These are phyloP conservation scores for Alternaria atra DNA, from an alignment of 2,329 filamentous ascomycete genomes.

Conservation along the genomic window DNA sequence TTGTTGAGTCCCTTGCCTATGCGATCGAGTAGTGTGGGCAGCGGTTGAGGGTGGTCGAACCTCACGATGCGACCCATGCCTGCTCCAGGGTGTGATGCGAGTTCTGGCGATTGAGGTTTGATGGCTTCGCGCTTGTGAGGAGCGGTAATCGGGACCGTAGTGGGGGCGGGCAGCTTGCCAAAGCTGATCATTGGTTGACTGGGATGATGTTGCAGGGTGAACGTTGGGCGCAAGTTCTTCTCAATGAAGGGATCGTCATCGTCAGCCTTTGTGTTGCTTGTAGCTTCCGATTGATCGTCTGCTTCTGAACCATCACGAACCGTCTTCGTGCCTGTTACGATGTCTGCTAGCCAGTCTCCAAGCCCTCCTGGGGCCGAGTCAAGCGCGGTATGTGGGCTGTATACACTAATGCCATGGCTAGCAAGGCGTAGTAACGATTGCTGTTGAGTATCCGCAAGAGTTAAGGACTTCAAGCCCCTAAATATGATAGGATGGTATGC, in stretches of 20 bases:
- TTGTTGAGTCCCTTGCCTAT: conserved; percentile 71
- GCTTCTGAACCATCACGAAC: conserved; percentile 7
- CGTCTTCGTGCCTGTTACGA: conserved; percentile 70
- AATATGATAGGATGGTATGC: conserved; percentile 99
- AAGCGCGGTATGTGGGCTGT: conserved; percentile 93
- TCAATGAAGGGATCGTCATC: conserved; percentile 51
- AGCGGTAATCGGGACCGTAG: conserved; percentile 21
- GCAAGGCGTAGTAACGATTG: conserved; percentile 81
- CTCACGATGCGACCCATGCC: conserved; percentile 70
- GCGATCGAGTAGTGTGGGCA: conserved; percentile 68
- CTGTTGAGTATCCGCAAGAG: conserved; percentile 85
- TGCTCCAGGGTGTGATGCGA: conserved; percentile 57
- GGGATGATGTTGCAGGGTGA: conserved; percentile 59
- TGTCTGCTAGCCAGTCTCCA: conserved; percentile 92
- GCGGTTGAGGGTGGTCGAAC: conserved; percentile 61
- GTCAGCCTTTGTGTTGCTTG: conserved; percentile 19
- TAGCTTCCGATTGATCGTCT: conserved; percentile 16
- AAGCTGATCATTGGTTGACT: conserved; percentile 53
- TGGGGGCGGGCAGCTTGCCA: conserved; percentile 36
- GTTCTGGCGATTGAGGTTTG: conserved; percentile 55
- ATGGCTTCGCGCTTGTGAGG: conserved; percentile 64
- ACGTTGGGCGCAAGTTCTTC: conserved; percentile 51
- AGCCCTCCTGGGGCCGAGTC: conserved; percentile 86
- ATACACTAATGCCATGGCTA: conserved; percentile 90
- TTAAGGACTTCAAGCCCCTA: conserved; percentile 87